Evolutionary conservation across 768 basidiomycete genomes (phyloP), one percentile per base, ranked within the genome.

Genomic region (Mycena crocata): DNA sequence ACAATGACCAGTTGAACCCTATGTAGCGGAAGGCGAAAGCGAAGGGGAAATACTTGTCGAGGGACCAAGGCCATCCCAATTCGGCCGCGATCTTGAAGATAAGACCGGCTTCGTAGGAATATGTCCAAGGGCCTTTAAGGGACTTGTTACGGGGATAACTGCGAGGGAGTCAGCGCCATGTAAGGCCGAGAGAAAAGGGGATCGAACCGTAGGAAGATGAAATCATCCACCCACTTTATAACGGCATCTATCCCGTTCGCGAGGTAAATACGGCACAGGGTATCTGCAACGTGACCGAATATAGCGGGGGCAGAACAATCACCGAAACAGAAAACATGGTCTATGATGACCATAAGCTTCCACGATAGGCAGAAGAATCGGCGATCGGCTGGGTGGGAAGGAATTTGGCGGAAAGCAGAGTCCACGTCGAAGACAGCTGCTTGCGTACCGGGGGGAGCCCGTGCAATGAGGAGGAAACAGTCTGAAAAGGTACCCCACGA

Each of bases 401-500:
- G 55, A 1, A 57, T 37, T 2, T 45, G 23, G 13, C 57, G 31
- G 45, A 58, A 58, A 0, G 44, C 57, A 3, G 44, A 35, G 21
- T 58, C 44, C 0, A 48, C 57, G 26, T 58, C 45, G 57, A 58
- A 58, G 5, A 58, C 45, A 2, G 45, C 5, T 0, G 45, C 57
- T 39, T 58, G 51, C 1, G 60, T 42, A 0, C 71, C 71, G 0
- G 21, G 37, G 2, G 71, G 71, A 2, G 68, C 61, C 1, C 58
- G 35, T 1, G 63, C 62, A 0, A 70, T 51, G 2, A 59, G 48
- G 9, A 66, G 21, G 39, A 44, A 62, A 31, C 64, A 69, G 1
- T 63, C 45, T 3, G 62, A 48, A 31, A 70, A 72, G 0, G 71
- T 56, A 1, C 69, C 71, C 72, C 70, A 72, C 7, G 46, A 52